Percentiles rank a stretch among this genome's conserved stretches.
These are phyloP conservation scores for Xylaria cubensis DNA, from an alignment of 495 filamentous ascomycete species.

Conservation along the genomic window DNA sequence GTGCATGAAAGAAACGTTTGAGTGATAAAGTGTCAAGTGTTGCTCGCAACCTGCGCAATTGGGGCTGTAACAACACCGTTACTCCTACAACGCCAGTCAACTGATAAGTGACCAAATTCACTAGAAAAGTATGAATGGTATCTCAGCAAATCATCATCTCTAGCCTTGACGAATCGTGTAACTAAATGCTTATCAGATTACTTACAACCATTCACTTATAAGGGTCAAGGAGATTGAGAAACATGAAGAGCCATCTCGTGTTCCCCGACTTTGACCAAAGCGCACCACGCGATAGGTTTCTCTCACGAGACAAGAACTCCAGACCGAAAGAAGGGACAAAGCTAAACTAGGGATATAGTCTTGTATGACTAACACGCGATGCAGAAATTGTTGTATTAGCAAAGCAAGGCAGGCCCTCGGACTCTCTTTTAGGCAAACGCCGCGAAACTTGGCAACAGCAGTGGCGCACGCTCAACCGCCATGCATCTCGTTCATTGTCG, in stretches of 20 bases:
- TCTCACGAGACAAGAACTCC: not conserved
- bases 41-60: not conserved
- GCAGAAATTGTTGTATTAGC: not conserved
- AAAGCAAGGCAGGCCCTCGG: not conserved
- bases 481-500: slow-evolving; percentile 1
- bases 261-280: not conserved
- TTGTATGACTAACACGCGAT: not conserved
- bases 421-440: not conserved
- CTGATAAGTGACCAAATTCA: not conserved
- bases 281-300: not conserved
- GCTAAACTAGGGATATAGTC: not conserved
- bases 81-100: not conserved
- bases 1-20: not conserved
- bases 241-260: not conserved
- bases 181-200: not conserved
- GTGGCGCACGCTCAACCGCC: slow-evolving; percentile 5
- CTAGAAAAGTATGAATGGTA: not conserved
- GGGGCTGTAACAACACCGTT: not conserved
- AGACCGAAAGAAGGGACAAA: not conserved
- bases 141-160: not conserved
- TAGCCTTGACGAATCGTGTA: not conserved
- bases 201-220: not conserved
- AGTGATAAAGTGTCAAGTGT: not conserved
- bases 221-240: not conserved
- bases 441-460: slow-evolving; percentile 1